Conservation (phyloP, 2,329 filamentous ascomycete genomes). For the Lachnellula arida region DNA sequence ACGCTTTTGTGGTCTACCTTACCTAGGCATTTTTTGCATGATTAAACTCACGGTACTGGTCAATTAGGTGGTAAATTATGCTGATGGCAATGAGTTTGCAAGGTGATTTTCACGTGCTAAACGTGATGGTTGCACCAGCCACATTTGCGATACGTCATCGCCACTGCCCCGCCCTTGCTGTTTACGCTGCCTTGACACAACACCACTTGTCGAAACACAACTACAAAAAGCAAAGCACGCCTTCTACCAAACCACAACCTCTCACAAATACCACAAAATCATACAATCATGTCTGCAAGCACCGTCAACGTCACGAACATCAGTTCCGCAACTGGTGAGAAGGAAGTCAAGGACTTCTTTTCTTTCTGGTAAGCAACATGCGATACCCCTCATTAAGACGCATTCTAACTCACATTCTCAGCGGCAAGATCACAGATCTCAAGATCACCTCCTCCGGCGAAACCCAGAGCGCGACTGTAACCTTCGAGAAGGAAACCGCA, state of each 20-base stretch:
- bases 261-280: neutral
- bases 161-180: no score
- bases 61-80: no score
- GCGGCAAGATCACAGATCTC: constrained; percentile 86
- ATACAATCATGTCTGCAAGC: constrained; percentile 28
- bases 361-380: constrained; percentile 72
- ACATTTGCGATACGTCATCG: neutral
- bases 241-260: neutral
- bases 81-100: no score
- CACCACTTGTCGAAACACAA: no score
- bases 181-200: no score
- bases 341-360: constrained; percentile 95
- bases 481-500: constrained; percentile 93
- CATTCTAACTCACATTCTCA: constrained; percentile 35
- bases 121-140: no score
- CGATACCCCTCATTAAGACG: neutral
- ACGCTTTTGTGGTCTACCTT: no score
- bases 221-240: no score
- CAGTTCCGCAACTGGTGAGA: constrained; percentile 72
- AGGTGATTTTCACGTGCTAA: no score
- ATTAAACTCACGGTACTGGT: no score
- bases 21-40: no score
- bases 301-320: constrained; percentile 92
- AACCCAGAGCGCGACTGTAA: constrained; percentile 81
- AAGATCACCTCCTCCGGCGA: constrained; percentile 65